Base-by-base conservation (phyloP, 2,329 filamentous ascomycete species). In the Aspergillus floridensis region DNA sequence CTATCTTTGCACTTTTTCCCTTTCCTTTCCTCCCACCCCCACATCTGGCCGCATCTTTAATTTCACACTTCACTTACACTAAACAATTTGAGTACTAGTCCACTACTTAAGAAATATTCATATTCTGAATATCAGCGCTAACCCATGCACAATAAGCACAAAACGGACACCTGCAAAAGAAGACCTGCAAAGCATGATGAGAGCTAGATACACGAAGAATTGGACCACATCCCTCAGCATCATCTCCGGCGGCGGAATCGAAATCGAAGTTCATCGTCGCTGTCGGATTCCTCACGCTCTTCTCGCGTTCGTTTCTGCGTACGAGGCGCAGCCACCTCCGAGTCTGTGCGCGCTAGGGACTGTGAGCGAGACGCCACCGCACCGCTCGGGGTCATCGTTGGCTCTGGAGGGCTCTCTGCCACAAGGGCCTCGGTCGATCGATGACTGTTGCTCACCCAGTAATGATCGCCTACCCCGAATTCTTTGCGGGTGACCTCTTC, bases 391-490 rank as follows among this genome's bases (percentile, higher is more conserved):
- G 58, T 60, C 32, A 52, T 50, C 14, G 12, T 14, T 38, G 53
- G 35, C 62, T 60, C 63, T 50, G 59, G 56, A 53, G 60, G 68
- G 44, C 65, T 73, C 29, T 66, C 66, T 14, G 57, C 53, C 26
- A 67, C 64, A 35, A 56, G 61, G 19, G 60, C 60, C 38, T 71
- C 69, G 14, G 67, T 69, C 68, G 66, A 69, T 67, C 56, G 68
- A 61, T 58, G 66, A 65, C 63, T 74, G 26, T 26, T 24, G 67
- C 59, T 81, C 77, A 60, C 83, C 87, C 90, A 93, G 76, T 92
- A 91, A 49, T 88, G 84, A 53, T 92, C 89, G 0, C 89, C 88
- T 26, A 92, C 84, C 2, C 90, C 90, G 68, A 88, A 89, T 41
- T 86, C 85, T 66, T 90, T 91, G 52, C 82, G 83, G 68, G 85